Percentiles rank a stretch among this genome's conserved stretches.
Conservation (phyloP, 768 basidiomycete species). For the Agaricus blazei region DNA sequence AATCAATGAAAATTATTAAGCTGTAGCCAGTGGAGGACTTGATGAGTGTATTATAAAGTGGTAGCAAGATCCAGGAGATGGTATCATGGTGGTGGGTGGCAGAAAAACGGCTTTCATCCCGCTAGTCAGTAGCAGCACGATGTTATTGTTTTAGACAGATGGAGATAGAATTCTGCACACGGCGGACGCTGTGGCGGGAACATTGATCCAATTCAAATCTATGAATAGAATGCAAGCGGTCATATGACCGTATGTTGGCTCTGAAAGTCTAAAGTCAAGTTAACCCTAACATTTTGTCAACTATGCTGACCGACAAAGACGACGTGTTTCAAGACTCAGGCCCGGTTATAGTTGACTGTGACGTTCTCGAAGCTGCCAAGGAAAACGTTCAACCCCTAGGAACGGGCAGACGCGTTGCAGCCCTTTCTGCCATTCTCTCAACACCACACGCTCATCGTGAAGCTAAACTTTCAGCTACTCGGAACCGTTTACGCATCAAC, state of each 20-base stretch:
- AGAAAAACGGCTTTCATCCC: too few relatives aligned
- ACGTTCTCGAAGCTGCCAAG: slow-evolving; percentile 77
- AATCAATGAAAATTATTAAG: too few relatives aligned
- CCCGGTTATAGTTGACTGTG: slow-evolving; percentile 66
- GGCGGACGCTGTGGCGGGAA: too few relatives aligned
- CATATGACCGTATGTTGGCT: neutral
- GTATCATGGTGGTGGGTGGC: too few relatives aligned
- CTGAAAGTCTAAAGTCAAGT: neutral
- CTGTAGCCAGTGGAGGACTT: too few relatives aligned
- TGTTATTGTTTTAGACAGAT: too few relatives aligned
- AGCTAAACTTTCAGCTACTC: slow-evolving; percentile 57
- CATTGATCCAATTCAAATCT: too few relatives aligned
- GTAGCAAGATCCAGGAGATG: too few relatives aligned
- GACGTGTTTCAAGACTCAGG: slow-evolving; percentile 39
- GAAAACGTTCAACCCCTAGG: slow-evolving; percentile 85
- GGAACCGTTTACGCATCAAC: slow-evolving; percentile 65
- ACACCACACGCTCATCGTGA: slow-evolving; percentile 79
- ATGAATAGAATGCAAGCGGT: neutral
- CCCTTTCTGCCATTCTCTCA: slow-evolving; percentile 66
- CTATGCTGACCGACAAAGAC: slow-evolving; percentile 19
- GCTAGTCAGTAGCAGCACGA: too few relatives aligned
- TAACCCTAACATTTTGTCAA: neutral
- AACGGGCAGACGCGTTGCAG: slow-evolving; percentile 72
- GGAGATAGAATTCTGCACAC: too few relatives aligned
- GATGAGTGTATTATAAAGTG: too few relatives aligned